Percentiles rank a stretch among this genome's conserved stretches.
phyloP scores from a whole-genome alignment of 1,284 basidiomycete genomes.

The Rhodotorula mucilaginosa region DNA sequence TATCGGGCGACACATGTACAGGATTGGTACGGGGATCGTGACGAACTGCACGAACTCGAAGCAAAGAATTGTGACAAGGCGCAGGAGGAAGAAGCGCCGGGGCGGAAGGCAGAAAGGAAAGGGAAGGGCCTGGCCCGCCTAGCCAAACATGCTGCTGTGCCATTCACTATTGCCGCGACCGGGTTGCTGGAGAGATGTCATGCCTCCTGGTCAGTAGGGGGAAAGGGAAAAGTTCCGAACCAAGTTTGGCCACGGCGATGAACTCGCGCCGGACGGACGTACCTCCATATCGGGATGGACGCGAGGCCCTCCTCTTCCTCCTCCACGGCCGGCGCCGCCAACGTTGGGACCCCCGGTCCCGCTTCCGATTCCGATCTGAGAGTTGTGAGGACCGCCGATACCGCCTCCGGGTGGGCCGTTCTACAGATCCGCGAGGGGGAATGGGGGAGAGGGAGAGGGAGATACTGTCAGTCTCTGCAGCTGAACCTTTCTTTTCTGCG shows the following conservation, averaged over 20 bases:
- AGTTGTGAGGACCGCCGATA: background rate
- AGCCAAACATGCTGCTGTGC: conserved; percentile 21
- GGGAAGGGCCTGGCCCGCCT: too few relatives aligned
- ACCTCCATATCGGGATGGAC: conserved; percentile 28
- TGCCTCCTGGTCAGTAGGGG: too few relatives aligned
- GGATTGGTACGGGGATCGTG: too few relatives aligned
- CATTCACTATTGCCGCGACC: conserved; percentile 7
- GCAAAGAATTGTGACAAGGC: background rate
- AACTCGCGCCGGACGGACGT: background rate
- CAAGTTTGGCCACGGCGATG: too few relatives aligned
- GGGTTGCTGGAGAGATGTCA: background rate
- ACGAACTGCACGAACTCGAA: background rate
- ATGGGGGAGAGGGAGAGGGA: background rate
- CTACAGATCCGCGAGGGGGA: conserved; percentile 1
- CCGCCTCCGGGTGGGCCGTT: conserved; percentile 23
- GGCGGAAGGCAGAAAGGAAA: background rate
- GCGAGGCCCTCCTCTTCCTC: conserved; percentile 9
- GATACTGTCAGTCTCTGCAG: background rate
- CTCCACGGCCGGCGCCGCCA: background rate
- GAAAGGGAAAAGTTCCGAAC: background rate
- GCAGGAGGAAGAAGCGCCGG: background rate
- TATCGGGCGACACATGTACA: background rate
- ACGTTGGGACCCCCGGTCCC: background rate
- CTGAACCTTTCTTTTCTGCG: too few relatives aligned
- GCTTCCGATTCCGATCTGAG: background rate